Evolutionary conservation across 495 filamentous ascomycete genomes (phyloP).

Genomic region (Trichoderma reesei): DNA sequence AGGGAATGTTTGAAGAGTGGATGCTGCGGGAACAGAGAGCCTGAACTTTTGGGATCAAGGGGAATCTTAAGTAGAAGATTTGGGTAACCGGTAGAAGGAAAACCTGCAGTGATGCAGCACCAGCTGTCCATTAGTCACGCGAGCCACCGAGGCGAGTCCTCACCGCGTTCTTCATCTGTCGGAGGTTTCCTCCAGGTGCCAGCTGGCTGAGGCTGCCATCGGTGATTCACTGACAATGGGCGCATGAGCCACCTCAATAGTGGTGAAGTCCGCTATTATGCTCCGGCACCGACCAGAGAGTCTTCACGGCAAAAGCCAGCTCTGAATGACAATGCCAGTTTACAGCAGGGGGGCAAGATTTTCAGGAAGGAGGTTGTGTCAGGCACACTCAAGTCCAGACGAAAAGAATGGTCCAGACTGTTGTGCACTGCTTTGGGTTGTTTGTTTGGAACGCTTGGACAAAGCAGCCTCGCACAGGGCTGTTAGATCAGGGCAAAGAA

Average conservation of each 20-base stretch:
- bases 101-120: neutral
- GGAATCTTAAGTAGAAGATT: neutral
- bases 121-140: slow-evolving; percentile 1
- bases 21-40: neutral
- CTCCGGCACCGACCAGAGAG: too few relatives aligned
- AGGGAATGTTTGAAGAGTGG: neutral
- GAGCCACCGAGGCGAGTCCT: slow-evolving; percentile 9
- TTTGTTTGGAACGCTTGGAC: neutral
- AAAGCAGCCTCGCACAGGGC: neutral
- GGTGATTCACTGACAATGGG: neutral
- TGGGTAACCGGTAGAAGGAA: neutral
- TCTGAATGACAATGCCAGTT: neutral
- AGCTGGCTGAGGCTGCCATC: slow-evolving; percentile 5
- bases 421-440: neutral
- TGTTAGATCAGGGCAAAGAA: neutral
- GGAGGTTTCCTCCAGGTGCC: neutral
- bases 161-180: slow-evolving; percentile 14
- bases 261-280: too few relatives aligned
- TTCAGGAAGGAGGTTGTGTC: neutral
- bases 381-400: neutral
- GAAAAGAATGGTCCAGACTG: neutral
- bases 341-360: neutral
- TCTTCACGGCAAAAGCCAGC: neutral
- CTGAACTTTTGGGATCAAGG: neutral
- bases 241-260: neutral